A percentile compares a stretch with the other conserved stretches of the same genome.
Conservation (phyloP, 352 stramenopile genomes). For the Discostella stelligera region DNA sequence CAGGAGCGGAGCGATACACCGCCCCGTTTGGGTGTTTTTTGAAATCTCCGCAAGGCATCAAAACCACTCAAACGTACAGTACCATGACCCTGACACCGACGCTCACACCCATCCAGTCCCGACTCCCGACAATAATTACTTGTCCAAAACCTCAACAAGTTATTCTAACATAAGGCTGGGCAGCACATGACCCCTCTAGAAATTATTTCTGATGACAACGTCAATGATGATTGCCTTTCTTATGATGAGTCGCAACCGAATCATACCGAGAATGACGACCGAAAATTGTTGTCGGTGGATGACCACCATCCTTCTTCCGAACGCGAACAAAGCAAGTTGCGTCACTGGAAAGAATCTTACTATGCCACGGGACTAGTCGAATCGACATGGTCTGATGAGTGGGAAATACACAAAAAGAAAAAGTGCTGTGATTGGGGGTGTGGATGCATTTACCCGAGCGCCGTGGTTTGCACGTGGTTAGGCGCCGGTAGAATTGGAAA, state of each 20-base stretch:
- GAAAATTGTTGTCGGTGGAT: background rate
- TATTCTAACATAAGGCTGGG: too few relatives aligned
- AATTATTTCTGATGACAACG: background rate
- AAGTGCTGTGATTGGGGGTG: conserved; percentile 48
- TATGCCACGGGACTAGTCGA: conserved; percentile 61
- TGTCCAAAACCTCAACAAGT: too few relatives aligned
- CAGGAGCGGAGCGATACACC: too few relatives aligned
- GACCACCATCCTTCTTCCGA: conserved; percentile 25
- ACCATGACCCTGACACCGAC: too few relatives aligned
- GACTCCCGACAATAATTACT: too few relatives aligned
- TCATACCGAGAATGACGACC: background rate
- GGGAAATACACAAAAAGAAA: conserved; percentile 23
- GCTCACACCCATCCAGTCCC: too few relatives aligned
- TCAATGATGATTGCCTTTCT: background rate
- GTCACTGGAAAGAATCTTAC: conserved; percentile 67
- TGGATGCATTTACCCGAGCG: conserved; percentile 64
- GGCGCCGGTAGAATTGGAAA: conserved; percentile 77
- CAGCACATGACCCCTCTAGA: background rate
- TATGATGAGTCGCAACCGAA: background rate
- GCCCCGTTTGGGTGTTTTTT: too few relatives aligned
- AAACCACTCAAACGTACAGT: too few relatives aligned
- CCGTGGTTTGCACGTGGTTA: conserved; percentile 59
- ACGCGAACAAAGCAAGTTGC: conserved; percentile 27
- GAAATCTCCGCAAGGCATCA: too few relatives aligned
- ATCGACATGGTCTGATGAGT: conserved; percentile 66